Base-by-base conservation (phyloP, 352 stramenopile genomes). In the Pythium oligandrum region DNA sequence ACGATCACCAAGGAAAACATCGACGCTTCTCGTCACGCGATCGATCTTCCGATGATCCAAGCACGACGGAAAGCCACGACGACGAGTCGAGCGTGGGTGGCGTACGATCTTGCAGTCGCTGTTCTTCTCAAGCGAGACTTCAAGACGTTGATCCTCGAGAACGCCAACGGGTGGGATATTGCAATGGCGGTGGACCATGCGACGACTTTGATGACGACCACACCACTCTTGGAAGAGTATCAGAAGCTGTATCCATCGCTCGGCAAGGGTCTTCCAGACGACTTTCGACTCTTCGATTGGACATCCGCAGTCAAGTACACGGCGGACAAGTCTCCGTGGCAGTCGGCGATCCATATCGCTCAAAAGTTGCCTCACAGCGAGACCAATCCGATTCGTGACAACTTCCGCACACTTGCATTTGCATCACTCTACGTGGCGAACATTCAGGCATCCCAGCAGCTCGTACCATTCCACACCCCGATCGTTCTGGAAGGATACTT, bases 101-200 rank as follows among this genome's bases (percentile, higher is more conserved):
- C 46, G 30, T 60, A 60, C 37, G 54, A 60, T 31, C 39, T 60
- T 26, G 46, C 44, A 10, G 32, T 60, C 31, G 54, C 38, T 3
- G 17, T 53, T 55, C 34, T 55, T 9, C 26, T 37, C 10, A 47
- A 55, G 9, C 44, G 49, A 12, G 10, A 57, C 7, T 53, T 55
- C 5, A 37, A 47, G 12, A 34, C 54, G 11, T 48, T 60, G 8
- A 31, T 42, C 11, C 54, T 55, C 31, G 12, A 39, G 11, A 32
- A 55, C 8, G 47, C 33, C 9, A 53, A 17, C 4, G 54, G 54
- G 3, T 12, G 2, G 17, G 54, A 60, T n/a, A 33, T 60, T 10
- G 54, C 49, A 10, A 12, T 53, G 4, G 47, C 46, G 10, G 34
- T 60, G 3, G 49, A 60, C 46, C 17, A 60, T 4, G 54, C 44